phyloP scores from a whole-genome alignment of 768 basidiomycete genomes.

The Rhodotorula babjevae region DNA sequence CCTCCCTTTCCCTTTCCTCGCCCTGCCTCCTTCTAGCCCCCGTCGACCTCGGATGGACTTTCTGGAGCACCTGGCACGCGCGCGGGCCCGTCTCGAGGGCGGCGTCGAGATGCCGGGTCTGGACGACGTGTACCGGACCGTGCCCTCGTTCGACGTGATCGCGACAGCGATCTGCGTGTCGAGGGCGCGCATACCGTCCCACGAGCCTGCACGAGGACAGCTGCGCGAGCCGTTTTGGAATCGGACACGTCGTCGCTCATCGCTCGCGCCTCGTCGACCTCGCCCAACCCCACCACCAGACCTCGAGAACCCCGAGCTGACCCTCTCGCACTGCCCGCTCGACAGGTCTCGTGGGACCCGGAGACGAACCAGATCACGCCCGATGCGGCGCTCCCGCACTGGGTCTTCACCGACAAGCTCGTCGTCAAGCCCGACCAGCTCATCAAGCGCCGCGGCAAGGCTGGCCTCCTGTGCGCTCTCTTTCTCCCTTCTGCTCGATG shows the following conservation, averaged over 20 bases:
- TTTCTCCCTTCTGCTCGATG: too few species aligned
- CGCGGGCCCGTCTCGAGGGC: too few species aligned
- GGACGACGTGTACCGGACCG: not conserved
- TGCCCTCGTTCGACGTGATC: not conserved
- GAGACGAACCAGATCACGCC: conserved; percentile 60
- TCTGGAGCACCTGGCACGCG: not conserved
- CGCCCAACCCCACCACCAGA: not conserved
- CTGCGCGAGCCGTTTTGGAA: not conserved
- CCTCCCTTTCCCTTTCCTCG: not conserved
- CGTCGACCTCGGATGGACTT: not conserved
- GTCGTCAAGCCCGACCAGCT: conserved; percentile 97
- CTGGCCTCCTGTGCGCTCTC: conserved; percentile 63
- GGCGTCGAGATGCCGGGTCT: not conserved
- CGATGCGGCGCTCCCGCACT: conserved; percentile 62
- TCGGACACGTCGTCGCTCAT: not conserved
- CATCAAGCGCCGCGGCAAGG: conserved; percentile 99
- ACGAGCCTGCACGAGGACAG: not conserved
- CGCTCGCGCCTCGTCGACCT: not conserved
- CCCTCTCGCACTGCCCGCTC: not conserved
- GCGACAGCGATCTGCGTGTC: not conserved
- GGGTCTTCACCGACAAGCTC: conserved; percentile 77
- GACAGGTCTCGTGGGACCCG: conserved; percentile 71
- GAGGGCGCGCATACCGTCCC: not conserved
- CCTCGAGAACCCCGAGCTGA: not conserved
- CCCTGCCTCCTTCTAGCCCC: not conserved